phyloP scores from a whole-genome alignment of 371 early-diverging fungal species.

The Rhizopus arrhizus region DNA sequence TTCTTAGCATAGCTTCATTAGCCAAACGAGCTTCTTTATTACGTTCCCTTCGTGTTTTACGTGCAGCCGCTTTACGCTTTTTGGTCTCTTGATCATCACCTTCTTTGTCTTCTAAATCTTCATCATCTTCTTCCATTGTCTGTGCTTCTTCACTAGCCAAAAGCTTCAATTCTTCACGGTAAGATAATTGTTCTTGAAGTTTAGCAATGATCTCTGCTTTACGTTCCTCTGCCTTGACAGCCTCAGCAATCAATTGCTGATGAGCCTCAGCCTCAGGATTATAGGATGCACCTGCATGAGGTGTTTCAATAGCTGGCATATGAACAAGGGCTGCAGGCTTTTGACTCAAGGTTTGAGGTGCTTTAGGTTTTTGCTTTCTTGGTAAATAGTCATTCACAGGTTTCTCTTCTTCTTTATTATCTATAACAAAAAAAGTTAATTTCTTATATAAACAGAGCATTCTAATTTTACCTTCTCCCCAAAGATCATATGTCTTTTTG shows the following conservation, averaged over 20 bases:
- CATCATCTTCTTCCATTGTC: slow-evolving; percentile 45
- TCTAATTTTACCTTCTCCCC: slow-evolving; percentile 42
- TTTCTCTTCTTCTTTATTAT: slow-evolving; percentile 22
- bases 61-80: slow-evolving; percentile 47
- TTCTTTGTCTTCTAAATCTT: slow-evolving; percentile 32
- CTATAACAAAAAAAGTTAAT: slow-evolving; percentile 18
- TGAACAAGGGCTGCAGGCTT: slow-evolving; percentile 51
- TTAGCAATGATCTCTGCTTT: slow-evolving; percentile 54
- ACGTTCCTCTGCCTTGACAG: slow-evolving; percentile 54
- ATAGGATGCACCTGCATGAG: slow-evolving; percentile 90
- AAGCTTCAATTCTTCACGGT: slow-evolving; percentile 47
- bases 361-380: slow-evolving; percentile 31
- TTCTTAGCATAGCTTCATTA: slow-evolving; percentile 20
- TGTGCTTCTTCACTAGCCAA: slow-evolving; percentile 57
- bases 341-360: slow-evolving; percentile 55
- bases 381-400: slow-evolving; percentile 22
- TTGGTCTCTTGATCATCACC: slow-evolving; percentile 43
- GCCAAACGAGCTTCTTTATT: slow-evolving; percentile 35
- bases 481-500: slow-evolving; percentile 55
- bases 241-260: slow-evolving; percentile 57
- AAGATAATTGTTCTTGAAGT: slow-evolving; percentile 45
- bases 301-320: slow-evolving; percentile 70
- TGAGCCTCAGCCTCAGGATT: slow-evolving; percentile 84
- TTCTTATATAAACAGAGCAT: background rate
- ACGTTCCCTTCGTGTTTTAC: slow-evolving; percentile 42